These are phyloP conservation scores for Cylindrotheca fusiformis DNA, from an alignment of 108 stramenopile genomes.

Conservation along the genomic window DNA sequence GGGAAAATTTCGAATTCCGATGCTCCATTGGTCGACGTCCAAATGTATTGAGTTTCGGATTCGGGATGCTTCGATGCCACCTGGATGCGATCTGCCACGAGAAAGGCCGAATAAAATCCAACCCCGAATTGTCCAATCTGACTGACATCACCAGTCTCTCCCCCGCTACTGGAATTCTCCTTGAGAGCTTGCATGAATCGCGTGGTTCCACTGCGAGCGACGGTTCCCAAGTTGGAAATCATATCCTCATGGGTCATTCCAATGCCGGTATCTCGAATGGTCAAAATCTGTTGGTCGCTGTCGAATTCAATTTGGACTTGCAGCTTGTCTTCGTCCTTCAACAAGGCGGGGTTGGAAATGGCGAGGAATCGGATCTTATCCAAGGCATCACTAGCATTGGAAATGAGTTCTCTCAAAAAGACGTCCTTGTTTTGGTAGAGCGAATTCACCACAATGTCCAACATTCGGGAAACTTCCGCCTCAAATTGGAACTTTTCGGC, in stretches of 20 bases:
- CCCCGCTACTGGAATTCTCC: too few species aligned
- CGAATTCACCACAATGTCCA: constrained; percentile 99
- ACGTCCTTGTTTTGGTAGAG: constrained; percentile 99
- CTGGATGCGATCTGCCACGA: constrained; percentile 90
- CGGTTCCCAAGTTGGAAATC: constrained; percentile 97
- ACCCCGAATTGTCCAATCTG: constrained; percentile 99
- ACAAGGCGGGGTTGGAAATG: constrained; percentile 76
- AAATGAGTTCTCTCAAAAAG: constrained; percentile 94
- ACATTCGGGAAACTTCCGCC: constrained; percentile 96
- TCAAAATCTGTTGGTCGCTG: constrained; percentile 87
- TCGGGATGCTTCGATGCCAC: constrained; percentile 95
- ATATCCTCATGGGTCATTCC: constrained; percentile 98
- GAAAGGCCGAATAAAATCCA: too few species aligned
- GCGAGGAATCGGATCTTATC: constrained; percentile 98
- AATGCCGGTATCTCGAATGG: constrained; percentile 94
- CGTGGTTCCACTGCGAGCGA: constrained; percentile 98
- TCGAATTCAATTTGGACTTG: constrained; percentile 93
- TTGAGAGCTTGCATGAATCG: constrained; percentile 96
- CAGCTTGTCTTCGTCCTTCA: constrained; percentile 78
- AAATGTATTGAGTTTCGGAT: constrained; percentile 88
- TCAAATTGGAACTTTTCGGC: constrained; percentile 86
- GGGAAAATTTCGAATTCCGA: constrained; percentile 83
- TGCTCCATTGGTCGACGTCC: constrained; percentile 95
- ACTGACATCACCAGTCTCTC: constrained; percentile 62
- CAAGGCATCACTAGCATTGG: constrained; percentile 97